phyloP scores from a whole-genome alignment of 495 filamentous ascomycete genomes.

The Lophiotrema nucula region DNA sequence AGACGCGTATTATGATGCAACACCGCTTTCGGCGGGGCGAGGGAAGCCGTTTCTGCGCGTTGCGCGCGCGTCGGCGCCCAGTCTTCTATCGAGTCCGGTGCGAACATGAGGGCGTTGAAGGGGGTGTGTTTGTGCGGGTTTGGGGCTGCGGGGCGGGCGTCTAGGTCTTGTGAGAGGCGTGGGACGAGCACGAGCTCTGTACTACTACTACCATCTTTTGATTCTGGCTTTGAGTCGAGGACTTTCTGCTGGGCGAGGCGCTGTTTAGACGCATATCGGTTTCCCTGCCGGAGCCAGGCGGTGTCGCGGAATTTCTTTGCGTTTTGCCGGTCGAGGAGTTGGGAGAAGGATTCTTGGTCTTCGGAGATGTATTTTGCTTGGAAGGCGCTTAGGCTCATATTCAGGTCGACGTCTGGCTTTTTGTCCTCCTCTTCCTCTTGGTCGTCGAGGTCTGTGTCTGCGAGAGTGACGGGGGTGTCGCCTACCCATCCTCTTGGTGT shows the following conservation, averaged over 20 bases:
- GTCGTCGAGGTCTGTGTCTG: conserved; percentile 37
- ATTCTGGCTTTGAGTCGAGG: conserved; percentile 40
- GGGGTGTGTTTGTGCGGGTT: conserved; percentile 72
- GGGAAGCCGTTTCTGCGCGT: conserved; percentile 65
- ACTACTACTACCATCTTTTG: conserved; percentile 19
- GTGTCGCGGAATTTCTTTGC: conserved; percentile 75
- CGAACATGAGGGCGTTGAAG: conserved; percentile 86
- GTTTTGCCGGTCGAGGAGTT: conserved; percentile 88
- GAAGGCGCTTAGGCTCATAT: conserved; percentile 78
- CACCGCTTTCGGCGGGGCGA: conserved; percentile 72
- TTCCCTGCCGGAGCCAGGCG: conserved; percentile 81
- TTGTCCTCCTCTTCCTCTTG: conserved; percentile 29
- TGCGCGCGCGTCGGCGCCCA: conserved; percentile 63
- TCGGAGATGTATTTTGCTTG: conserved; percentile 93
- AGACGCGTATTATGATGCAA: conserved; percentile 82
- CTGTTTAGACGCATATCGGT: conserved; percentile 59
- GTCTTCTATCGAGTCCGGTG: conserved; percentile 71
- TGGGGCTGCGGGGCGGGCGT: conserved; percentile 73
- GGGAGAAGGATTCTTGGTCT: conserved; percentile 95
- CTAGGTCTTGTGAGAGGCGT: conserved; percentile 50
- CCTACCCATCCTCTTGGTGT: conserved; percentile 57
- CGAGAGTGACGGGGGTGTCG: conserved; percentile 67
- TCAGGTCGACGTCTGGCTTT: conserved; percentile 66
- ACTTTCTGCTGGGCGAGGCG: conserved; percentile 83
- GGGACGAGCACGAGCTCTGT: conserved; percentile 9